phyloP scores from a whole-genome alignment of 345 rosid species.

The Ceriops zippeliana region DNA sequence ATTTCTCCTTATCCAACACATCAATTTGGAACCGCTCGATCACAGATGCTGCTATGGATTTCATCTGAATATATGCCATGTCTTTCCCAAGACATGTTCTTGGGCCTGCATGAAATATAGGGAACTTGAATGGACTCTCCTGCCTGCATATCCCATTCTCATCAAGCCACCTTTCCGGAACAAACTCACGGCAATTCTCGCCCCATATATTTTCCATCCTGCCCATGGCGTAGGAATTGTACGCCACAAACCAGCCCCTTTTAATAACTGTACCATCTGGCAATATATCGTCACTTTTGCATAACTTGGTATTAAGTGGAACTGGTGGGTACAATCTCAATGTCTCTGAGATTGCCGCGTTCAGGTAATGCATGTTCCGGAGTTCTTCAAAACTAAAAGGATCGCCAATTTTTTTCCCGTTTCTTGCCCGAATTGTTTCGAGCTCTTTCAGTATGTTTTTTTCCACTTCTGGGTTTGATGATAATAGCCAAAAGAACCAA shows the following conservation, averaged over 20 bases:
- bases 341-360: slow-evolving; percentile 19
- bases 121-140: slow-evolving; percentile 18
- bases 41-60: slow-evolving; percentile 18
- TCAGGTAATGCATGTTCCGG: slow-evolving; percentile 10
- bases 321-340: slow-evolving; percentile 9
- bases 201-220: slow-evolving; percentile 26
- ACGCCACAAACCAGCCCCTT: slow-evolving; percentile 11
- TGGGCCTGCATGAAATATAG: slow-evolving; percentile 21
- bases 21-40: slow-evolving; percentile 14
- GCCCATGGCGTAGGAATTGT: slow-evolving; percentile 16
- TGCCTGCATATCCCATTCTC: slow-evolving; percentile 13
- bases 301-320: slow-evolving; percentile 10
- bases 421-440: slow-evolving; percentile 1
- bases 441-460: slow-evolving; percentile 11
- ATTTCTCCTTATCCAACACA: slow-evolving; percentile 2
- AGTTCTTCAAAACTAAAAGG: slow-evolving; percentile 12
- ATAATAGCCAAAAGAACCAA: slow-evolving; percentile 24
- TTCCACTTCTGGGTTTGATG: slow-evolving; percentile 12
- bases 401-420: neutral
- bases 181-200: slow-evolving; percentile 11
- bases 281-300: slow-evolving; percentile 9
- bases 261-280: slow-evolving; percentile 15
- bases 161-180: slow-evolving; percentile 23
- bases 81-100: slow-evolving; percentile 24
- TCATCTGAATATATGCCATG: slow-evolving; percentile 25